Evolutionary conservation across 2,329 filamentous ascomycete genomes (phyloP).

Genomic region (Xylaria sp.): DNA sequence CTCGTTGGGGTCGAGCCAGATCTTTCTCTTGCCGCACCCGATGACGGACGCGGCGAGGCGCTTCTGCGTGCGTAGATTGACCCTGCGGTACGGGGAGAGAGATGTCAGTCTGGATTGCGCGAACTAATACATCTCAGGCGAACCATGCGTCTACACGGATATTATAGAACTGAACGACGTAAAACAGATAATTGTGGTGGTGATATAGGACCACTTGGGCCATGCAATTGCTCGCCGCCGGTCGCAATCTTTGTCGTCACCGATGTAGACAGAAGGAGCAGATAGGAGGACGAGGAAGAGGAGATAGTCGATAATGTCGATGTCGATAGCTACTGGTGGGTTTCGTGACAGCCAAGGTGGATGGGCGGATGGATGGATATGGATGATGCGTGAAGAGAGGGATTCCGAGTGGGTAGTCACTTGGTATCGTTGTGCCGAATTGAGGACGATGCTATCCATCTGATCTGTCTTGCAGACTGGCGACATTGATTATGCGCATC

Average conservation of each 20-base stretch:
- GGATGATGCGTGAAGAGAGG: neutral
- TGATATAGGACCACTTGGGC: neutral
- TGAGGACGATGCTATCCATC: slow-evolving; percentile 21
- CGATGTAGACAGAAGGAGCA: too few relatives aligned
- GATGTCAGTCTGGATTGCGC: slow-evolving; percentile 34
- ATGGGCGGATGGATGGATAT: too few relatives aligned
- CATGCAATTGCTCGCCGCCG: neutral
- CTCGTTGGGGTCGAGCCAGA: slow-evolving; percentile 99
- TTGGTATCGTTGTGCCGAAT: neutral
- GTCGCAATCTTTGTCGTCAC: too few relatives aligned
- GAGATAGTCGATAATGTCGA: neutral
- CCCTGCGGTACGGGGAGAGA: slow-evolving; percentile 68
- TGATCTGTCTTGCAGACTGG: neutral
- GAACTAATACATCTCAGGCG: neutral
- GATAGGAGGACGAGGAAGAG: neutral
- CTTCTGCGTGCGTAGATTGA: slow-evolving; percentile 99
- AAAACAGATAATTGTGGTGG: too few relatives aligned
- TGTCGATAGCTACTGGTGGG: neutral
- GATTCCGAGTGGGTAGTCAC: neutral
- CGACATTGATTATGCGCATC: neutral
- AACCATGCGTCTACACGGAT: neutral
- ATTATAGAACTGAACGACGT: neutral
- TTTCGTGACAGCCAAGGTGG: neutral
- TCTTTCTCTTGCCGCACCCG: slow-evolving; percentile 99
- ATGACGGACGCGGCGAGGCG: slow-evolving; percentile 98